These are phyloP conservation scores for Hebeloma cylindrosporum DNA, from an alignment of 768 basidiomycete species.

Conservation along the genomic window DNA sequence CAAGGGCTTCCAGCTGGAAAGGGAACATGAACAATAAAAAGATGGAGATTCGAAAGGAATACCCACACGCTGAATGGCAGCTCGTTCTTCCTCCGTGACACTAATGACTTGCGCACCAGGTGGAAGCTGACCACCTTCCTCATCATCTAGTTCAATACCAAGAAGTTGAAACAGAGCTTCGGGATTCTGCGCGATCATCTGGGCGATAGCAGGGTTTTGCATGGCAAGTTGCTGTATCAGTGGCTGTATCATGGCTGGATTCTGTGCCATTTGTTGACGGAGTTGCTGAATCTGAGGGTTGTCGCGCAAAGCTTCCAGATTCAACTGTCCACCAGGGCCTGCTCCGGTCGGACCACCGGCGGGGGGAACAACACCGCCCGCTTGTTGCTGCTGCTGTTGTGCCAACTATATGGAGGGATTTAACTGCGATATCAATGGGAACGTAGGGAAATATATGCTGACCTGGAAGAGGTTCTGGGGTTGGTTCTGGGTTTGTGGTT, in stretches of 20 bases:
- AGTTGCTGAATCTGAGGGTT: constrained; percentile 71
- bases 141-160: constrained; percentile 43
- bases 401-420: constrained; percentile 54
- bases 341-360: constrained; percentile 37
- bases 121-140: constrained; percentile 40
- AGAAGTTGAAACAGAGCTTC: constrained; percentile 65
- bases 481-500: constrained; percentile 38
- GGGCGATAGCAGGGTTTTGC: constrained; percentile 74
- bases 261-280: constrained; percentile 67
- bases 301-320: constrained; percentile 55
- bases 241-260: constrained; percentile 77
- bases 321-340: constrained; percentile 31
- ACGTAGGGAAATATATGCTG: constrained; percentile 12
- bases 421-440: neutral
- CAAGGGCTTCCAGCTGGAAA: constrained; percentile 76
- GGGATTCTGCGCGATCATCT: constrained; percentile 70
- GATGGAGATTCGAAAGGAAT: neutral
- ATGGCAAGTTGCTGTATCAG: constrained; percentile 79
- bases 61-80: constrained; percentile 86
- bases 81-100: constrained; percentile 84
- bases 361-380: constrained; percentile 32
- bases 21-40: neutral
- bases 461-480: constrained; percentile 91
- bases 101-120: constrained; percentile 65
- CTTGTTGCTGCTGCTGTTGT: constrained; percentile 65